These are phyloP conservation scores for Saccharomycopsis sp. DNA, from an alignment of 805 yeast species.

Conservation along the genomic window DNA sequence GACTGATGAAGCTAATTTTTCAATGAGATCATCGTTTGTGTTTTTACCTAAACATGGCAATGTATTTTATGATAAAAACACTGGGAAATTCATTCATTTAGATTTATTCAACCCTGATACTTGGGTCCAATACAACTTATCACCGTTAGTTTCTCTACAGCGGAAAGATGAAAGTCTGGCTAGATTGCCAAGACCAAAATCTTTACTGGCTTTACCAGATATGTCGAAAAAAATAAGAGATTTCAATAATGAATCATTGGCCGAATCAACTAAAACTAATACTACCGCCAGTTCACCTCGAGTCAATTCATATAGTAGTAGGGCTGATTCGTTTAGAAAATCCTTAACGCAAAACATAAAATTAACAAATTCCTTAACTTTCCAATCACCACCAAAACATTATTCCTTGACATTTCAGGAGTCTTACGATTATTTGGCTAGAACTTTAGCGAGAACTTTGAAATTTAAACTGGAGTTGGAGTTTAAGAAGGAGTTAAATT, in stretches of 20 bases:
- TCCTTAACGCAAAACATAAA: too few relatives aligned
- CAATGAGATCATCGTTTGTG: conserved; percentile 78
- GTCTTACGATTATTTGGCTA: conserved; percentile 55
- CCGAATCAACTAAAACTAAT: too few relatives aligned
- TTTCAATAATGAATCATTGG: too few relatives aligned
- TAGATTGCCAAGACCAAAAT: conserved; percentile 2
- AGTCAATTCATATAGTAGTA: too few relatives aligned
- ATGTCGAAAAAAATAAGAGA: too few relatives aligned
- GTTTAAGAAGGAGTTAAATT: conserved; percentile 39
- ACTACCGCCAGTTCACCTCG: too few relatives aligned
- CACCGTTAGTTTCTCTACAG: conserved; percentile 56
- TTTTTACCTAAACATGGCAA: conserved; percentile 74
- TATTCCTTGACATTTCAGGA: conserved; percentile 36
- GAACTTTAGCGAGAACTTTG: conserved; percentile 55
- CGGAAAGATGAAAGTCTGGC: conserved; percentile 18
- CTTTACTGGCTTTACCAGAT: too few relatives aligned
- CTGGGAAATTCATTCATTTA: conserved; percentile 51
- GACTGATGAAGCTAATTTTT: conserved; percentile 75
- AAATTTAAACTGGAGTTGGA: conserved; percentile 50
- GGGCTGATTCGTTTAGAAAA: too few relatives aligned
- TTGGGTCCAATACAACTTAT: conserved; percentile 71
- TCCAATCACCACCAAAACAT: too few relatives aligned
- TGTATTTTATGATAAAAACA: conserved; percentile 58
- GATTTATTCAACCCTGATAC: conserved; percentile 76
- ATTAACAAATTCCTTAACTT: too few relatives aligned